Percentiles rank a stretch among this genome's conserved stretches.
These are phyloP conservation scores for Amylostereum areolatum DNA, from an alignment of 1,284 basidiomycete species.

Conservation along the genomic window DNA sequence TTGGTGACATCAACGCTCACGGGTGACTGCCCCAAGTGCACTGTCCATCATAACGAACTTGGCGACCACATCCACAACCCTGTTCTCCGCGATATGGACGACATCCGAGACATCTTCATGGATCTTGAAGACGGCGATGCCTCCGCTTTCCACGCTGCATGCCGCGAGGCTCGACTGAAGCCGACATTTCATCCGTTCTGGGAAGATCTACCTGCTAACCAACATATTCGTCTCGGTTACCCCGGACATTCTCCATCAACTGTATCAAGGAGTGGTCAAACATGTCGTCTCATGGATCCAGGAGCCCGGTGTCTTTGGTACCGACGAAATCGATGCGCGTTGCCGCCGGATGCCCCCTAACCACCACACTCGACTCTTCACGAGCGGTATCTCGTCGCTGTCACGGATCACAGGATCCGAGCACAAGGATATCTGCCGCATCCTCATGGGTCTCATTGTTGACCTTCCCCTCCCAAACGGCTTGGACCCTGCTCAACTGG, in stretches of 20 bases:
- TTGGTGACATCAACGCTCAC: conserved; percentile 15
- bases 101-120: neutral
- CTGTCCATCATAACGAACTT: neutral
- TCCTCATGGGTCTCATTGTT: neutral
- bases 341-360: neutral
- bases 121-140: neutral
- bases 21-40: conserved; percentile 18
- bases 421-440: conserved; percentile 9
- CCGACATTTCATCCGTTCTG: conserved; percentile 24
- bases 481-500: neutral
- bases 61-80: neutral
- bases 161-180: neutral
- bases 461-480: neutral
- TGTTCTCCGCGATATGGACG: neutral
- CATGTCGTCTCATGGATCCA: conserved; percentile 1
- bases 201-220: conserved; percentile 19
- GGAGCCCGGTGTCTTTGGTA: conserved; percentile 5
- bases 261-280: conserved; percentile 19
- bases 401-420: conserved; percentile 8
- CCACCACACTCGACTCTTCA: conserved; percentile 11
- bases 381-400: conserved; percentile 17
- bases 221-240: conserved; percentile 26
- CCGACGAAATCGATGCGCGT: neutral
- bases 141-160: neutral
- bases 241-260: conserved; percentile 31